These are phyloP conservation scores for Camellia oleifera DNA, from an alignment of 179 eudicot genomes.

Conservation along the genomic window DNA sequence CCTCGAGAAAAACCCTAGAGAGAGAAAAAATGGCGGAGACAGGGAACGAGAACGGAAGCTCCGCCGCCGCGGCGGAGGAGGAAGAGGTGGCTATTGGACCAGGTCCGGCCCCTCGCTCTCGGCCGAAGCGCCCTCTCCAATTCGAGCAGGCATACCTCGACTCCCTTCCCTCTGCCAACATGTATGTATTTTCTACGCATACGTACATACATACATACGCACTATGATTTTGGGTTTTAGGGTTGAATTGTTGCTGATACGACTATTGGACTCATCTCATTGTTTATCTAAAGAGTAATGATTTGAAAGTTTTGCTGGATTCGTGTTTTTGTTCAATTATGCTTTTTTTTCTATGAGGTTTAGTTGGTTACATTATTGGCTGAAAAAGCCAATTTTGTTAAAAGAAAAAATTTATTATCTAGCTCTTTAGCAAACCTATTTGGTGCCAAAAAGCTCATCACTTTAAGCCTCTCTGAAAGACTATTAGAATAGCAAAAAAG, in stretches of 20 bases:
- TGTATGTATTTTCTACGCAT: slow-evolving; percentile 34
- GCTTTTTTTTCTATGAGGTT: too few relatives aligned
- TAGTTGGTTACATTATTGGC: too few relatives aligned
- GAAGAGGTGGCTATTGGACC: slow-evolving; percentile 60
- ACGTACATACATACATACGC: not conserved
- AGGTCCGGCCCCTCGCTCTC: slow-evolving; percentile 63
- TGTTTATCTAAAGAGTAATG: too few relatives aligned
- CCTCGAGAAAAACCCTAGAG: not conserved
- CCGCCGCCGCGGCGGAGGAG: slow-evolving; percentile 16
- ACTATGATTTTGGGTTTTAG: not conserved
- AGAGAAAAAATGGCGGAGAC: slow-evolving; percentile 20
- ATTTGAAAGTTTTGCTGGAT: not conserved
- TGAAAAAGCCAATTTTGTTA: too few relatives aligned
- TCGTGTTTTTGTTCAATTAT: not conserved
- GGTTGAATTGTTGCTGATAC: not conserved
- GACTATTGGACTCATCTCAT: too few relatives aligned
- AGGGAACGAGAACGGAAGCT: slow-evolving; percentile 13
- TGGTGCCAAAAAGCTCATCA: too few relatives aligned
- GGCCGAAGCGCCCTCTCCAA: slow-evolving; percentile 85
- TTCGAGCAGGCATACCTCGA: slow-evolving; percentile 94
- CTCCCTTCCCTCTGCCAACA: slow-evolving; percentile 82
- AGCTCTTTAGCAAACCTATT: too few relatives aligned
- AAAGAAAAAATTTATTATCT: too few relatives aligned
- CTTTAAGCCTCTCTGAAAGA: too few relatives aligned
- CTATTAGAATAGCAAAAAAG: too few relatives aligned